These are phyloP conservation scores for Fusarium dimerum DNA, from an alignment of 2,329 filamentous ascomycete genomes.

Conservation along the genomic window DNA sequence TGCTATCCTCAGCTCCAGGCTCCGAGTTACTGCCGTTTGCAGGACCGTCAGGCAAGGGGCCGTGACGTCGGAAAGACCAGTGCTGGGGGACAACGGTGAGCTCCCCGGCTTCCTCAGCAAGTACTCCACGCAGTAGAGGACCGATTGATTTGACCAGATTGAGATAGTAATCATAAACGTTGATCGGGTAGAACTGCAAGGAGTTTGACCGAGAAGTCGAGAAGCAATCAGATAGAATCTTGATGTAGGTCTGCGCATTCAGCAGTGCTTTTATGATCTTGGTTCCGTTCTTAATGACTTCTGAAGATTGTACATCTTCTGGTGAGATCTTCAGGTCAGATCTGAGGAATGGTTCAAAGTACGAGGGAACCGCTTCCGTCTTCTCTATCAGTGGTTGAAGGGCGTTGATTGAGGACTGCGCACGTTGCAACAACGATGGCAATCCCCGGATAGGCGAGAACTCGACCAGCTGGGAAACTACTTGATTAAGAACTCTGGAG, in stretches of 20 bases:
- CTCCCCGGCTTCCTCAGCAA: slow-evolving; percentile 82
- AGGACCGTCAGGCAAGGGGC: slow-evolving; percentile 25
- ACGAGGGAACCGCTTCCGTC: slow-evolving; percentile 55
- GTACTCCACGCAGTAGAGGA: slow-evolving; percentile 73
- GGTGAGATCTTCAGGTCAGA: slow-evolving; percentile 40
- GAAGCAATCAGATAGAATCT: slow-evolving; percentile 74
- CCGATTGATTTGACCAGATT: slow-evolving; percentile 75
- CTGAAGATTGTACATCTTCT: slow-evolving; percentile 36
- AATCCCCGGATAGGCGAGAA: slow-evolving; percentile 78
- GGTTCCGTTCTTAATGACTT: slow-evolving; percentile 66
- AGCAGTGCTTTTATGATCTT: slow-evolving; percentile 76
- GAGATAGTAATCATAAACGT: slow-evolving; percentile 82
- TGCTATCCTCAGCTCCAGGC: slow-evolving; percentile 30
- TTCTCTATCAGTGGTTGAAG: slow-evolving; percentile 64
- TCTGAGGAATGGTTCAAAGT: slow-evolving; percentile 68
- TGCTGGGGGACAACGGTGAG: slow-evolving; percentile 71
- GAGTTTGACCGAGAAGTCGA: slow-evolving; percentile 64
- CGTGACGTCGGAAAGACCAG: slow-evolving; percentile 50
- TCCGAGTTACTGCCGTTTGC: slow-evolving; percentile 19
- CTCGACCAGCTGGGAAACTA: slow-evolving; percentile 79
- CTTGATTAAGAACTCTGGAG: slow-evolving; percentile 69
- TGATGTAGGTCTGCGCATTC: slow-evolving; percentile 73
- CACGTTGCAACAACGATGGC: slow-evolving; percentile 75
- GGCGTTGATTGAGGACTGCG: slow-evolving; percentile 67
- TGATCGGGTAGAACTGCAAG: slow-evolving; percentile 72